These are phyloP conservation scores for Neofusicoccum umdonicola DNA, from an alignment of 2,329 filamentous ascomycete species.

Conservation along the genomic window DNA sequence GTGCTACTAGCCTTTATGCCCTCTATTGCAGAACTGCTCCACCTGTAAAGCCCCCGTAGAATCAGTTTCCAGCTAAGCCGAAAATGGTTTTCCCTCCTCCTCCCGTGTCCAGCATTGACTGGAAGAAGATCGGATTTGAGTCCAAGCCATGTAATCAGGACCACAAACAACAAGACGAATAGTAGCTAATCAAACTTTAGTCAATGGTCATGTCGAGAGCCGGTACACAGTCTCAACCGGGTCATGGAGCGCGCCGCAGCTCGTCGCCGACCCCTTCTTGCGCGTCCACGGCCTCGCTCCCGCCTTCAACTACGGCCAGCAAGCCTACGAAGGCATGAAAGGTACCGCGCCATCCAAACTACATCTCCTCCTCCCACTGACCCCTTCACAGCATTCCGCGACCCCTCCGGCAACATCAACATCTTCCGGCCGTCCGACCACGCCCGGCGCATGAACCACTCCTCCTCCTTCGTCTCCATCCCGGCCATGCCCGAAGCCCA, in stretches of 20 bases:
- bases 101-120: slow-evolving; percentile 20
- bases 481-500: slow-evolving; percentile 29
- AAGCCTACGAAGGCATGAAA: not conserved
- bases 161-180: not conserved
- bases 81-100: slow-evolving; percentile 21
- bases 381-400: slow-evolving; percentile 20
- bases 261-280: slow-evolving; percentile 23
- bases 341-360: not conserved
- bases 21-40: not conserved
- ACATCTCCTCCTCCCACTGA: slow-evolving; percentile 14
- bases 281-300: slow-evolving; percentile 25
- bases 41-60: not conserved
- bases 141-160: slow-evolving; percentile 11
- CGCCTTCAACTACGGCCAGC: slow-evolving; percentile 22
- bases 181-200: slow-evolving; percentile 2
- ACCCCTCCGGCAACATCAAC: slow-evolving; percentile 25
- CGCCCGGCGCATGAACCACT: slow-evolving; percentile 29
- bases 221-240: slow-evolving; percentile 19
- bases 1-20: not conserved
- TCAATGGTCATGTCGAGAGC: slow-evolving; percentile 25
- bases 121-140: slow-evolving; percentile 20
- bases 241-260: slow-evolving; percentile 22
- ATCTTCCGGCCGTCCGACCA: slow-evolving; percentile 34
- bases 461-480: slow-evolving; percentile 30
- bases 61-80: not conserved